Base-by-base conservation (phyloP, 1,139 yeast species). In the Hansenula anomala region DNA sequence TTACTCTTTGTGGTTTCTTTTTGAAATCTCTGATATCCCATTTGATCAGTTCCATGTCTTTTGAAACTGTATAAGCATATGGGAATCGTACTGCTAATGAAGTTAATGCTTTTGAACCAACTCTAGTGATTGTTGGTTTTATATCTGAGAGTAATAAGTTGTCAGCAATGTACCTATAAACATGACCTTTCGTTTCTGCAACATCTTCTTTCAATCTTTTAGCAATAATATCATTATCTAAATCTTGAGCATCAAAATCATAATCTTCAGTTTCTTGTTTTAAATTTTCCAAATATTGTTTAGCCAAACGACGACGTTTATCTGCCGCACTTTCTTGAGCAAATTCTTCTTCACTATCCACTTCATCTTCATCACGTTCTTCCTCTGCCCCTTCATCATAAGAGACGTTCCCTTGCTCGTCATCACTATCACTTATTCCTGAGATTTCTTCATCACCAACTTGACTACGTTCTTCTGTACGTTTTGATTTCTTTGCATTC, bases 241-340 rank as follows among this genome's bases (percentile, higher is more conserved):
- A 66, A 53, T 90, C 96, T 50, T 80, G 78, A n/a, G 97, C 97
- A 66, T 88, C 95, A 53, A 88, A 88, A 32, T 83, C 57, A 35
- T 62, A 56, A 13, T 58, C 71, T 24, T 71, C 78, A 16, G 71
- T 69, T 46, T 79, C 86, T 4, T 65, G 62, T 56, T 83, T 79
- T 53, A 92, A 64, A 55, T 86, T 86, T 34, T 85, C 92, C 49
- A 92, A 68, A 61, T 92, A 92, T 60, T 90, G 95, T 60, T 89
- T 89, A 17, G 98, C 98, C 47, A 92, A 69, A 55, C 97, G 71
- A 64, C 97, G 78, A 63, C 99, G 78, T 61, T 88, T 90, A 55
- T 92, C 98, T 1, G 96, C 95, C 17, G 90, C 95, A 37, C 78
- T 79, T 60, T 92, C 98, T 23, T 71, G 73, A 20, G 69, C 78